A percentile compares a stretch with the other conserved stretches of the same genome.
Evolutionary conservation across 371 early-diverging fungal species (phyloP).

Genomic region (Umbelopsis sp.): DNA sequence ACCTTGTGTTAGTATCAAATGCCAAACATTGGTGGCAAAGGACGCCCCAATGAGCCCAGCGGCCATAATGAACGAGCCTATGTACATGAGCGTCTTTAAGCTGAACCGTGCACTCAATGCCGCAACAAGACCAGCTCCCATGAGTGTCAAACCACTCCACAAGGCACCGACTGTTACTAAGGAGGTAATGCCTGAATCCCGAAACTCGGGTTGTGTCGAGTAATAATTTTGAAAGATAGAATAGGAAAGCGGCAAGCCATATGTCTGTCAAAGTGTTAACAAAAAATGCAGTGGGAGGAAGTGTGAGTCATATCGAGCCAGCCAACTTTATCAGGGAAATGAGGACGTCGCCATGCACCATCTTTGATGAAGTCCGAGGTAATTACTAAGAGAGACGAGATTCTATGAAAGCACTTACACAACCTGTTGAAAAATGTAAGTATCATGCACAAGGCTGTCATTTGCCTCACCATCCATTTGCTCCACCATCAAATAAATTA

Average conservation of each 20-base stretch:
- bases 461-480: too few relatives aligned
- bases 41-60: background rate
- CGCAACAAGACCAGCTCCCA: background rate
- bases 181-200: background rate
- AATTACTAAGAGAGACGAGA: too few relatives aligned
- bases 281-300: too few relatives aligned
- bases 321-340: too few relatives aligned
- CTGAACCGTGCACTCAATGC: background rate
- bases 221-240: background rate
- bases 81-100: background rate
- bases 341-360: too few relatives aligned
- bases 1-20: conserved; percentile 45
- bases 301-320: too few relatives aligned
- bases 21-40: conserved; percentile 31
- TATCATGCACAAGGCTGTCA: too few relatives aligned
- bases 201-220: background rate
- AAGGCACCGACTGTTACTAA: background rate
- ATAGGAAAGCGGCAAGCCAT: background rate
- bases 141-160: background rate
- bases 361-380: too few relatives aligned
- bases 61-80: background rate
- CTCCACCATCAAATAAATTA: too few relatives aligned
- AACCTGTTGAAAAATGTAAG: too few relatives aligned
- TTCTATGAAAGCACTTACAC: too few relatives aligned
- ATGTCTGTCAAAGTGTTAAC: too few relatives aligned